phyloP scores from a whole-genome alignment of 2,329 filamentous ascomycete genomes.

The Metarhizium rileyi region DNA sequence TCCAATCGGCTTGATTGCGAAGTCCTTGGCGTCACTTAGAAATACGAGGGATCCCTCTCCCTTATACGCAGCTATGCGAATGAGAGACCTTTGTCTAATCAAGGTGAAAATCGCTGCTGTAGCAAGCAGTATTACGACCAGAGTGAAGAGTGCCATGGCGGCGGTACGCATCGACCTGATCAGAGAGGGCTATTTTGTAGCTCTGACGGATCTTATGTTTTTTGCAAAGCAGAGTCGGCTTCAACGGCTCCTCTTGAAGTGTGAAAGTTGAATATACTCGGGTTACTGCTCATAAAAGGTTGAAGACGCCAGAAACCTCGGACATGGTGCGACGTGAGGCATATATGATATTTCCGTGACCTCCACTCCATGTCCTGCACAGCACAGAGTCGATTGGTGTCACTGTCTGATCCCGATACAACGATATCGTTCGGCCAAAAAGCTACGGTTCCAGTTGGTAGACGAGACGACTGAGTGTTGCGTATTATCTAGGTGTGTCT shows the following conservation, averaged over 20 bases:
- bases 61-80: constrained; percentile 1
- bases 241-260: no score
- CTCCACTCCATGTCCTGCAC: not conserved
- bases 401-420: not conserved
- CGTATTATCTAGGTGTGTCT: not conserved
- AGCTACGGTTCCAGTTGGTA: not conserved
- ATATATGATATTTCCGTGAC: not conserved
- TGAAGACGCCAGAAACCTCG: not conserved
- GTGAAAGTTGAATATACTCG: not conserved
- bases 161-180: not conserved
- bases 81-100: not conserved
- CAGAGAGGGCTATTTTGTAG: not conserved
- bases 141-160: not conserved
- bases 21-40: not conserved
- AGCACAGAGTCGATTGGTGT: not conserved
- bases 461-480: not conserved
- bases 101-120: not conserved
- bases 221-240: not conserved
- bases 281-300: not conserved
- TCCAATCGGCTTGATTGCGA: constrained; percentile 2
- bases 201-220: no score
- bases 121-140: not conserved
- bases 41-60: constrained; percentile 11
- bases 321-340: not conserved
- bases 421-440: no score